A percentile compares a stretch with the other conserved stretches of the same genome.
Evolutionary conservation across 352 stramenopile genomes (phyloP).

Genomic region (Pythium aquatile): DNA sequence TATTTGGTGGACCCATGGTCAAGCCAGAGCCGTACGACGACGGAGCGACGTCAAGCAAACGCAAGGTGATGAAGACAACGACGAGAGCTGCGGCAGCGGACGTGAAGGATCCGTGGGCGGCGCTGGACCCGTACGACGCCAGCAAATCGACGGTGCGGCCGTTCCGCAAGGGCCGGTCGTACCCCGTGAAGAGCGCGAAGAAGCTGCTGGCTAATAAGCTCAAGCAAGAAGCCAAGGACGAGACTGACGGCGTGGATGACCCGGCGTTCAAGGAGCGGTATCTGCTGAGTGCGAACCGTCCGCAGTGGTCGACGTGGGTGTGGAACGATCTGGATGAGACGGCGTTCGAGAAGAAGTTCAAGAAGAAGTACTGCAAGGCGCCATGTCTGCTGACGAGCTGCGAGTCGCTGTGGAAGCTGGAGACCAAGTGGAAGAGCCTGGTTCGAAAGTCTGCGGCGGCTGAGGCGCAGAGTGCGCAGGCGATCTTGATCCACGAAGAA

Average conservation of each 20-base stretch:
- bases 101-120: conserved; percentile 63
- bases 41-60: conserved; percentile 4
- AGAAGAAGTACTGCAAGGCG: conserved; percentile 57
- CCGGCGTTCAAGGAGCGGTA: conserved; percentile 65
- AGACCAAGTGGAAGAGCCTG: conserved; percentile 65
- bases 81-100: conserved; percentile 1
- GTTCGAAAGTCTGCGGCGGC: conserved; percentile 47
- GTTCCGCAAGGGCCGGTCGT: conserved; percentile 79
- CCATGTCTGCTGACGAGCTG: conserved; percentile 52
- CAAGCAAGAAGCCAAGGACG: conserved; percentile 34
- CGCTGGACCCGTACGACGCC: conserved; percentile 78
- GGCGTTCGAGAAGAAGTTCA: conserved; percentile 56
- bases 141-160: conserved; percentile 54
- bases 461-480: conserved; percentile 57
- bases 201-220: conserved; percentile 45
- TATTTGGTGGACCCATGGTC: conserved; percentile 17
- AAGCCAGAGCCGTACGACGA: conserved; percentile 23
- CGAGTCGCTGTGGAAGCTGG: conserved; percentile 56
- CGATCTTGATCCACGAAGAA: conserved; percentile 65
- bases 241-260: conserved; percentile 57
- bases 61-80: conserved; percentile 5
- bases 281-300: conserved; percentile 41
- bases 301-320: conserved; percentile 74
- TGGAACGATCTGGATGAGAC: conserved; percentile 57
- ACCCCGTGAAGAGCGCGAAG: conserved; percentile 38